A percentile compares a stretch with the other conserved stretches of the same genome.
These are phyloP conservation scores for Irpex sp. DNA, from an alignment of 1,284 basidiomycete genomes.

Conservation along the genomic window DNA sequence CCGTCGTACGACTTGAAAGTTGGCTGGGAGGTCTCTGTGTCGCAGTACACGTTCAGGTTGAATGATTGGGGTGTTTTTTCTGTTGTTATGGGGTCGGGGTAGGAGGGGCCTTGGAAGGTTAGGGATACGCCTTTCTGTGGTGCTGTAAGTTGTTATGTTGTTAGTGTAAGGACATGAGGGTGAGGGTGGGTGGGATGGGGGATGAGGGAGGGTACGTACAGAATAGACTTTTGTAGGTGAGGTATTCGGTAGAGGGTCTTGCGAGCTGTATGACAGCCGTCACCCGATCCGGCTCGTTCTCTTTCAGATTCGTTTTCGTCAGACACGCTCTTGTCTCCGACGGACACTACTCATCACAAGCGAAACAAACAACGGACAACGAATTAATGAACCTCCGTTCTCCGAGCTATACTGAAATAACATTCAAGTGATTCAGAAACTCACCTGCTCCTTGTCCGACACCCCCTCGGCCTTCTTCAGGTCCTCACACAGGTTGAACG, in stretches of 20 bases:
- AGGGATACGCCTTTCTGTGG: conserved; percentile 53
- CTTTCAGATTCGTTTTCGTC: conserved; percentile 58
- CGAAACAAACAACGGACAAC: conserved; percentile 32
- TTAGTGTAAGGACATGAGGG: conserved; percentile 3
- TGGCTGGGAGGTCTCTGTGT: conserved; percentile 37
- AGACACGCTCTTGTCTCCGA: conserved; percentile 65
- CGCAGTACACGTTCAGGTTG: conserved; percentile 56
- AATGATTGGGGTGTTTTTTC: conserved; percentile 47
- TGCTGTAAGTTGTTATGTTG: conserved; percentile 21
- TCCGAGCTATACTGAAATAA: background rate
- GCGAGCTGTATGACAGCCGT: conserved; percentile 64
- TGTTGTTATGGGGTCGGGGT: conserved; percentile 40
- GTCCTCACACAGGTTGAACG: conserved; percentile 51
- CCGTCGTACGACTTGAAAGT: conserved; percentile 58
- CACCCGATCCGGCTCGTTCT: conserved; percentile 46
- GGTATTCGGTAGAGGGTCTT: conserved; percentile 36
- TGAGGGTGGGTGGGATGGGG: background rate
- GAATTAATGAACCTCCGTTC: conserved; percentile 4
- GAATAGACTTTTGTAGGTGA: conserved; percentile 34
- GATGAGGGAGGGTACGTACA: conserved; percentile 35
- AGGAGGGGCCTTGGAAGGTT: conserved; percentile 53
- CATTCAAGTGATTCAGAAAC: conserved; percentile 13
- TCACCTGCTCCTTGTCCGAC: conserved; percentile 61
- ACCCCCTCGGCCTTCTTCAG: conserved; percentile 42
- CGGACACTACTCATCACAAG: no score